These are phyloP conservation scores for Pascua sp. DNA, from an alignment of 1,284 basidiomycete genomes.

Conservation along the genomic window DNA sequence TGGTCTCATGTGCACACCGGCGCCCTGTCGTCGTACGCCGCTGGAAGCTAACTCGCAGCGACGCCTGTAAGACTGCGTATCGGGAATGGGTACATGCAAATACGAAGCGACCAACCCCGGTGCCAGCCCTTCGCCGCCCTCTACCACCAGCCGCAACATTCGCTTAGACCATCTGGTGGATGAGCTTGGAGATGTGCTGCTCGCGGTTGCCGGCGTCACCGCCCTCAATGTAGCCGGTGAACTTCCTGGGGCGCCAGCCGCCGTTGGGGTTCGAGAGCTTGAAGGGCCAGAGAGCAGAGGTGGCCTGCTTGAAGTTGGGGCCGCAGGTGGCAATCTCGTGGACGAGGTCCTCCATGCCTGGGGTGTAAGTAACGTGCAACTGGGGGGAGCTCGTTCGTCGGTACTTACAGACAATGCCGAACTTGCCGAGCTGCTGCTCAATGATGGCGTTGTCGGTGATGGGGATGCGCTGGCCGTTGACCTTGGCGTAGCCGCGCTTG, in stretches of 20 bases:
- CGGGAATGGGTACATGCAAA: conserved; percentile 33
- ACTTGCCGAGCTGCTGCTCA: conserved; percentile 87
- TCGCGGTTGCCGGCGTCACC: conserved; percentile 94
- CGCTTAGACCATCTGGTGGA: conserved; percentile 89
- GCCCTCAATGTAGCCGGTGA: conserved; percentile 89
- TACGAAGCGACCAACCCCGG: conserved; percentile 25
- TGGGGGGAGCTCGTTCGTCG: not conserved
- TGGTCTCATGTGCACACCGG: too few species aligned
- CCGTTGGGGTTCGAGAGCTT: conserved; percentile 99
- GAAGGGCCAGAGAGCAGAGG: conserved; percentile 98
- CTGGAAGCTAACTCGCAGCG: too few species aligned
- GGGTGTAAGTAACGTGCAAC: conserved; percentile 6
- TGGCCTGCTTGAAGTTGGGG: conserved; percentile 98
- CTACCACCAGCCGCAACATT: conserved; percentile 8
- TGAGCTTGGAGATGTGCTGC: conserved; percentile 92
- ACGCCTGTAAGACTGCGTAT: not conserved
- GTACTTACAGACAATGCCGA: conserved; percentile 81
- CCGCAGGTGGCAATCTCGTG: conserved; percentile 95
- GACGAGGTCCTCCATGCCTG: conserved; percentile 83
- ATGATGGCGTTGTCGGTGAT: conserved; percentile 91
- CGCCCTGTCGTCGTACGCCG: too few species aligned
- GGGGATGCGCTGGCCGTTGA: conserved; percentile 95
- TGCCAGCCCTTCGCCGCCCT: conserved; percentile 23
- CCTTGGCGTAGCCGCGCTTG: conserved; percentile 99
- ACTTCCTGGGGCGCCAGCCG: conserved; percentile 95